Conservation (phyloP, 257 asterid genomes). For the Buddleja alternifolia region DNA sequence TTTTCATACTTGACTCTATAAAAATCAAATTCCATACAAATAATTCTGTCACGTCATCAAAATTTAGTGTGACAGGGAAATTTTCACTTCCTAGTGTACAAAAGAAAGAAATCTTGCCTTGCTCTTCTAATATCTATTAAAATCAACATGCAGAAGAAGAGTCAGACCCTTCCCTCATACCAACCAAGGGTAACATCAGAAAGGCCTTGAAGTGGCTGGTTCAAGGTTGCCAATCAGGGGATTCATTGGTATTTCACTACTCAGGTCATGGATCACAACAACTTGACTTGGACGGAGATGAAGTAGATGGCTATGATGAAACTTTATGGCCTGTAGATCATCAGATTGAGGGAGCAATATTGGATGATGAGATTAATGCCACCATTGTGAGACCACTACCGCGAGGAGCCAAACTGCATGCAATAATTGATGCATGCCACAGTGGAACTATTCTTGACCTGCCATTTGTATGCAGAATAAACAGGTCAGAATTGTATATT, state of each 20-base stretch:
- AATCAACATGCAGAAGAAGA: constrained; percentile 58
- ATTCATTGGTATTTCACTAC: constrained; percentile 84
- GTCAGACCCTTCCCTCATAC: constrained; percentile 41
- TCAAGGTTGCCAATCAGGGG: constrained; percentile 69
- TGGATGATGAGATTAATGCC: constrained; percentile 80
- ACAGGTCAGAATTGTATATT: constrained; percentile 46
- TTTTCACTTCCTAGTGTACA: too few species aligned
- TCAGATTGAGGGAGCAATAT: constrained; percentile 69
- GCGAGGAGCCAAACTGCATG: constrained; percentile 77
- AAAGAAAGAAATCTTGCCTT: too few species aligned
- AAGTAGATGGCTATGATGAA: constrained; percentile 79
- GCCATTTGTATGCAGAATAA: constrained; percentile 59
- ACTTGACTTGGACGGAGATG: constrained; percentile 69
- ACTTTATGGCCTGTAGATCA: constrained; percentile 73
- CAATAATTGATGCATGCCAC: constrained; percentile 81
- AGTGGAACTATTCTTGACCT: constrained; percentile 86
- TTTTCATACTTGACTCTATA: not conserved
- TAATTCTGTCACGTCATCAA: not conserved
- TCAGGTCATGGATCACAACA: constrained; percentile 81
- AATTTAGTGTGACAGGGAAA: not conserved
- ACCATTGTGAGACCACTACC: constrained; percentile 82
- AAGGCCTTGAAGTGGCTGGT: constrained; percentile 76
- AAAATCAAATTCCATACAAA: not conserved
- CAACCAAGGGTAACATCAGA: constrained; percentile 71
- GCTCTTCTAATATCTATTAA: too few species aligned